Base-by-base conservation (phyloP, 768 basidiomycete species). In the Xerocomellus intermedius region DNA sequence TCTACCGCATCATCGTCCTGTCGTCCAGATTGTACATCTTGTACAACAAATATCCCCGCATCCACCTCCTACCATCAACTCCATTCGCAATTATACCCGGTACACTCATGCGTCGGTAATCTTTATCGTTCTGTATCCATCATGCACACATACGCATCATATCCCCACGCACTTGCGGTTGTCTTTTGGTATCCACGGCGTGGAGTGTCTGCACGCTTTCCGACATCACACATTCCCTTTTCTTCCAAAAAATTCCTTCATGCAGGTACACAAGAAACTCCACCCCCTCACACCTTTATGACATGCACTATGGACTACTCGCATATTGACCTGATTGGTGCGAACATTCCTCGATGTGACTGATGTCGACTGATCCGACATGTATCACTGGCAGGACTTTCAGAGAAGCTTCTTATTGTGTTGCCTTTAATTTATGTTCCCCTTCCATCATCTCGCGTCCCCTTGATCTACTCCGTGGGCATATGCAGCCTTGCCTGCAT, bases 121-220 rank as follows among this genome's bases (percentile, higher is more conserved):
- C 52, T 49, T 69, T 66, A 66, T 65, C 68, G 57, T 62, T 70
- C 42, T 70, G 70, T 72, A 70, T 72, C 69, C 64, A 66, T 69
- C 67, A 60, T 62, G 58, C 69, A 61, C 42, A 46, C 58, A 68
- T 56, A 57, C 60, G 56, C 62, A 64, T 45, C 64, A 68, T 70
- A 69, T 60, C 61, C 63, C 35, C 55, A 53, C 59, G 47, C 56
- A 56, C 54, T 42, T 50, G 55, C 56, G 55, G 52, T 48, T 60
- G 54, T 60, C 52, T 59, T 47, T 58, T 58, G 60, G 59, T 53
- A 55, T 43, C 52, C 55, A 45, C 28, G 42, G 33, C 45, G 54
- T 59, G 59, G 57, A 57, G 58, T 54, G 50, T 61, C 48, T 56
- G 38, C 54, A 50, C 55, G 43, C 38, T 52, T 54, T 57, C 44